A percentile compares a stretch with the other conserved stretches of the same genome.
phyloP scores from a whole-genome alignment of 1,284 basidiomycete genomes.

The Papiliotrema nemorosa region DNA sequence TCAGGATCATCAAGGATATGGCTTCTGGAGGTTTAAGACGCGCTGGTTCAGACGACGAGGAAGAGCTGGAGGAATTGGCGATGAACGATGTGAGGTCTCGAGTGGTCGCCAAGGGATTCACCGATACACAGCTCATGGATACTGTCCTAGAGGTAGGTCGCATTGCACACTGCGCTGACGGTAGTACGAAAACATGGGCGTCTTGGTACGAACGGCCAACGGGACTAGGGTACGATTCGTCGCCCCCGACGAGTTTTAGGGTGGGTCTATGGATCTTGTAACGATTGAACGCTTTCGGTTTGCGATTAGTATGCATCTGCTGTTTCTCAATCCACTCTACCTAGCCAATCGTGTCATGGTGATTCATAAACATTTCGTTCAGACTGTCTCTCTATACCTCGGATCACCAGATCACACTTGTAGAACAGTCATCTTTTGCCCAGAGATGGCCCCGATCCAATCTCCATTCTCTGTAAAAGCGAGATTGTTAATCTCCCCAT shows the following conservation, averaged over 20 bases:
- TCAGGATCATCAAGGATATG: conserved; percentile 85
- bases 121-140: conserved; percentile 81
- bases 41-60: conserved; percentile 55
- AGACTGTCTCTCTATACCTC: not conserved
- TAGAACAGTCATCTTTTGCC: conserved; percentile 74
- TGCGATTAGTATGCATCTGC: too few species aligned
- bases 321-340: too few species aligned
- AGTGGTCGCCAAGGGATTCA: conserved; percentile 80
- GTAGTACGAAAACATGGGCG: conserved; percentile 73
- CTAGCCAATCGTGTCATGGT: too few species aligned
- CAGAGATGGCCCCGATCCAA: conserved; percentile 85
- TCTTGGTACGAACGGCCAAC: conserved; percentile 71
- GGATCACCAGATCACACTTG: conserved; percentile 61
- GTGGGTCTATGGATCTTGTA: too few species aligned
- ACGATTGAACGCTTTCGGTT: too few species aligned
- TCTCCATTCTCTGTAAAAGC: conserved; percentile 71
- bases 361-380: too few species aligned
- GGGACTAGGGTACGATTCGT: conserved; percentile 63
- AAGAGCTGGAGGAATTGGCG: conserved; percentile 59
- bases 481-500: conserved; percentile 75
- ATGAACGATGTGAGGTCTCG: conserved; percentile 81
- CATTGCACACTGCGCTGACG: conserved; percentile 3
- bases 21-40: conserved; percentile 50
- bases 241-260: conserved; percentile 30
- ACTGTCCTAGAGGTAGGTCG: conserved; percentile 68